phyloP scores from a whole-genome alignment of 2,329 filamentous ascomycete genomes.

The Penicillium oxalicum region DNA sequence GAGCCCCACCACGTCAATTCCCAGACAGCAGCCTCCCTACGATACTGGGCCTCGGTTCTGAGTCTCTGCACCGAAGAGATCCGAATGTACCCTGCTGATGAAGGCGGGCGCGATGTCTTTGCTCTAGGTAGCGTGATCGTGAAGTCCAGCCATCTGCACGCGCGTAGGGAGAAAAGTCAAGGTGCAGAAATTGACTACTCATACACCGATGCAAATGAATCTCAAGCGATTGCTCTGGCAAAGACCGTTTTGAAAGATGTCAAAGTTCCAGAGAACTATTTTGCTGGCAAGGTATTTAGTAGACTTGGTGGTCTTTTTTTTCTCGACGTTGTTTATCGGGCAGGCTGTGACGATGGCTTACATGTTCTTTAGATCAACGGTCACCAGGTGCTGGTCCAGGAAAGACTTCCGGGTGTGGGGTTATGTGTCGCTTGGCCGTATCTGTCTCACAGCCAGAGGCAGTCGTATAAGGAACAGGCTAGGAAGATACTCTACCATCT shows the following conservation, averaged over 20 bases:
- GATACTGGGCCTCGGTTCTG: slow-evolving; percentile 30
- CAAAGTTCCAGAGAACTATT: slow-evolving; percentile 30
- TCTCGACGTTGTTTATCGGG: background rate
- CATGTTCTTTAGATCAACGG: slow-evolving; percentile 29
- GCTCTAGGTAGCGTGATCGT: slow-evolving; percentile 38
- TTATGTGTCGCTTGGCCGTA: slow-evolving; percentile 36
- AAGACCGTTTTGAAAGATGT: slow-evolving; percentile 23
- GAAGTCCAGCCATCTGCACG: slow-evolving; percentile 35
- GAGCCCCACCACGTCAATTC: background rate
- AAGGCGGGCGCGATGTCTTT: slow-evolving; percentile 39
- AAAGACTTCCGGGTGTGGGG: slow-evolving; percentile 35
- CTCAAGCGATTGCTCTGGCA: slow-evolving; percentile 30
- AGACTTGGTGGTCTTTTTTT: background rate
- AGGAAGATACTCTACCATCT: background rate
- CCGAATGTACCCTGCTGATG: slow-evolving; percentile 30
- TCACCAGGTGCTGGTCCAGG: slow-evolving; percentile 34
- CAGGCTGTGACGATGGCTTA: slow-evolving; percentile 1
- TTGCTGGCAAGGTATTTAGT: background rate
- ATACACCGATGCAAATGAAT: slow-evolving; percentile 40
- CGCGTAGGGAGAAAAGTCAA: background rate
- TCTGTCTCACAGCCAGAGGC: slow-evolving; percentile 17
- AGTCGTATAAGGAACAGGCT: background rate
- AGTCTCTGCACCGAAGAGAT: slow-evolving; percentile 24
- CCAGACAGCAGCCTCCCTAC: background rate
- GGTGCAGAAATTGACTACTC: slow-evolving; percentile 31